Base-by-base conservation (phyloP, 2,329 filamentous ascomycete genomes). In the Trichoderma afroharzianum region DNA sequence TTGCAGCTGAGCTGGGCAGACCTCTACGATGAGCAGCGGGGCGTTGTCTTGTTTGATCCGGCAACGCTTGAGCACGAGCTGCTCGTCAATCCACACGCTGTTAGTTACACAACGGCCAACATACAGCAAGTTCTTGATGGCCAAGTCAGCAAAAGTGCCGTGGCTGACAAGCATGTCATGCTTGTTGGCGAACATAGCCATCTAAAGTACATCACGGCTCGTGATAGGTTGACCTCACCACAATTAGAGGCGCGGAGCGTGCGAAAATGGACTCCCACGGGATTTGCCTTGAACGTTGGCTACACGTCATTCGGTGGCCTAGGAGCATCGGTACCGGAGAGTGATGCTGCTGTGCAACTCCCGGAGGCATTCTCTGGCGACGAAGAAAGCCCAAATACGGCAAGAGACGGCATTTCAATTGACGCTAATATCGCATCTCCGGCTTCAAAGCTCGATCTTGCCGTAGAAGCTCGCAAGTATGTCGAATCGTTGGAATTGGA, bases 1-100 rank as follows among this genome's bases (percentile, higher is more conserved):
- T 70, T 76, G 32, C 75, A 75, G 33, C 53, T 76, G 6, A 74
- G 0, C 33, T 76, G 72, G 75, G 57, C 57, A 3, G 75, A 76
- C 32, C 73, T 76, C 9, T n/a, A 71, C 4, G 75, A 76, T 7
- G 72, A 75, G 36, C 72, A 72, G 12, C 72, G 75, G 1, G 75
- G 75, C 8, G 68, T 75, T 30, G 24, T 75, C 15, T 39, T 76
- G 6, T 71, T 76, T 21, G 63, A 76, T 53, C 75, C 74, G 0
- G 67, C 73, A 43, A 76, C 72, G 1, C 73, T 76, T 9, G 55
- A 75, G 39, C 73, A 76, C n/a, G 53, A 74, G 57, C 26, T 74
- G 18, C 67, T 76, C 1, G 9, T 71, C 9, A 76, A 76, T 30
- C 75, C 75, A 2, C 21, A 76, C 69, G 74, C 68, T 0, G 53